Conservation (phyloP, 805 yeast species). For the Candida piceae region DNA sequence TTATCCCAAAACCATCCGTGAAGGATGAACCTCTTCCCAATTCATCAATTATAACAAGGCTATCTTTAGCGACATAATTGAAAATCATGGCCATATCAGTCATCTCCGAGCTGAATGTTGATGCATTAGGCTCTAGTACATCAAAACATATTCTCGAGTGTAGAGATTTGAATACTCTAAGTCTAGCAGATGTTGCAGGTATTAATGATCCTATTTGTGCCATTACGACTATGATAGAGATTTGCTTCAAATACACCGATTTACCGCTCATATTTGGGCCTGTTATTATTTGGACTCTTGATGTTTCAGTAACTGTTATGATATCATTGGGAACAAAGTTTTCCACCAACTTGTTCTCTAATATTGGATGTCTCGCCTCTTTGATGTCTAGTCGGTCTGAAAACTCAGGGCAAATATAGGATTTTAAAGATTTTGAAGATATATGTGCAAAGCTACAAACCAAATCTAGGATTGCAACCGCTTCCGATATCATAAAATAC, state of each 20-base stretch:
- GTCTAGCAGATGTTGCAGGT: constrained; percentile 39
- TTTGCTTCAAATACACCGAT: constrained; percentile 50
- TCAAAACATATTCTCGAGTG: constrained; percentile 37
- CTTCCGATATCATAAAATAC: constrained; percentile 39
- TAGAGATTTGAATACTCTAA: constrained; percentile 36
- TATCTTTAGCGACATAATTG: constrained; percentile 25
- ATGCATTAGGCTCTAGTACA: constrained; percentile 29
- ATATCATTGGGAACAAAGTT: constrained; percentile 37
- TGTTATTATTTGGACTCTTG: constrained; percentile 45
- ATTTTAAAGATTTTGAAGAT: constrained; percentile 10
- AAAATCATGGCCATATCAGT: constrained; percentile 41
- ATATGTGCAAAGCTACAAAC: constrained; percentile 26
- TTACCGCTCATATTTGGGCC: constrained; percentile 66
- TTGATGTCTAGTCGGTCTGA: constrained; percentile 28
- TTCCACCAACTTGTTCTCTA: constrained; percentile 21
- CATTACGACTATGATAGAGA: constrained; percentile 44
- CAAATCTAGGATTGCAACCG: constrained; percentile 38
- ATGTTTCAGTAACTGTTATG: constrained; percentile 28
- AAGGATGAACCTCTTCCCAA: constrained; percentile 49
- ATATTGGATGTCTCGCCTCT: constrained; percentile 38
- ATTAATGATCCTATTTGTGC: constrained; percentile 54
- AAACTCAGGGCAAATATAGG: constrained; percentile 35
- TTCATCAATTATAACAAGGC: constrained; percentile 48
- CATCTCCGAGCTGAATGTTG: constrained; percentile 45
- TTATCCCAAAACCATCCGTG: constrained; percentile 49